Evolutionary conservation across 78 protist genomes (phyloP), one percentile per base, ranked within the genome.

Genomic region (Dictyostelium discoideum): DNA sequence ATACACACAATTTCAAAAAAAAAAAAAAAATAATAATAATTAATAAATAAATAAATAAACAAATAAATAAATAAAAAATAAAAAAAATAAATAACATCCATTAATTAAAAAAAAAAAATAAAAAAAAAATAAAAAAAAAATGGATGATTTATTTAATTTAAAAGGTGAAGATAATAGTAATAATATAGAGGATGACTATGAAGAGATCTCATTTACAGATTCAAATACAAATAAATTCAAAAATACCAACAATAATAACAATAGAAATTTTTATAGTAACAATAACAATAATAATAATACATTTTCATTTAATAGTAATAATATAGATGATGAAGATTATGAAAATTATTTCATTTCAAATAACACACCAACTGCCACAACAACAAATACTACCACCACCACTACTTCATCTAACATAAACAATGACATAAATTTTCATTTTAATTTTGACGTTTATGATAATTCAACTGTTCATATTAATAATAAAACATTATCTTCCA

Each of bases 141-240:
- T 86, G 92, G 92, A 86, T 32, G 92, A 86, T 86, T 54, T 86
- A 50, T 86, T 86, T 32, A 76, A 79, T n/a, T 44, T 79, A 22
- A 79, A 79, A 44, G 16, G 84, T 18, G 67, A 79, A 46, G 84
- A 78, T 40, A 42, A 60, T 24, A 65, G 18, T 44, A 74, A 39
- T 37, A 26, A 26, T 8, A 26, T 69, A 22, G 42, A 32, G 5
- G 94, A 88, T 44, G 94, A 80, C 22, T 88, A 88, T 29, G 94
- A 88, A 20, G 94, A 88, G 39, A 88, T 88, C 44, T 82, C 48
- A 32, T 39, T 82, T 32, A 29, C 48, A 22, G 32, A 79, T 24
- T n/a, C 84, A 79, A 79, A 32, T 13, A 24, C 54, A 77, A 77
- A 77, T n/a, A 77, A 77, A 77, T 40, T 20, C 54, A 77, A 29